Base-by-base conservation (phyloP, 306 rosid species). In the Sphenostylis stenocarpa region DNA sequence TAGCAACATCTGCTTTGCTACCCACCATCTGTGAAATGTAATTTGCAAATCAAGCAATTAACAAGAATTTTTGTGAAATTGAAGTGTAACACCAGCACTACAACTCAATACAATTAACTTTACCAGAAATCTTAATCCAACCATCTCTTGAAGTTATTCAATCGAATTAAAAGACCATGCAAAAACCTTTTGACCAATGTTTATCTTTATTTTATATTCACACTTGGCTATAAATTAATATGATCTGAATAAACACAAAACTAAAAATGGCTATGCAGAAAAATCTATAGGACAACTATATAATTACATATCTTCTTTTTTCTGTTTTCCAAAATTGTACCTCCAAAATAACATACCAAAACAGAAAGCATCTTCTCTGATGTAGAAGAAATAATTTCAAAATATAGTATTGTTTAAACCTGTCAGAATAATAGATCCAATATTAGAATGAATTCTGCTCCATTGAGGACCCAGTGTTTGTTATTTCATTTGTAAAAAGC, bases 11-110 rank as follows among this genome's bases (percentile, higher is more conserved):
- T 24, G 71, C 6, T 16, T 70, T 24, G 33, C 20, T 10, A 58
- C 69, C 28, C 68, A 55, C 55, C 49, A 13, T 20, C 33, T 23
- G 14, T 43, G 5, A 78, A 68, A 75, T 75, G 71, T 47, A 62
- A 28, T 34, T 61, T 26, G 55, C 70, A 41, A 33, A 61, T 51
- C 63, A 45, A 82, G 13, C 9, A 12, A 66, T 31, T 20, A 72
- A 67, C 62, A 29, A 41, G 21, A 70, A 73, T 51, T 79, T 61
- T 7, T 19, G 47, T 33, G 69, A 56, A 17, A 71, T 61, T 19
- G 53, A 31, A 77, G 36, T 33, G 74, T 39, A 69, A 9, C 43
- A 21, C 56, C 29, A 55, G 17, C 67, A 65, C 26, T 39, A 65
- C 49, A 39, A 65, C 49, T 39, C 31, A 17, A 64, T 20, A 19